phyloP scores from a whole-genome alignment of 345 rosid genomes.

The Euphorbia peplus region DNA sequence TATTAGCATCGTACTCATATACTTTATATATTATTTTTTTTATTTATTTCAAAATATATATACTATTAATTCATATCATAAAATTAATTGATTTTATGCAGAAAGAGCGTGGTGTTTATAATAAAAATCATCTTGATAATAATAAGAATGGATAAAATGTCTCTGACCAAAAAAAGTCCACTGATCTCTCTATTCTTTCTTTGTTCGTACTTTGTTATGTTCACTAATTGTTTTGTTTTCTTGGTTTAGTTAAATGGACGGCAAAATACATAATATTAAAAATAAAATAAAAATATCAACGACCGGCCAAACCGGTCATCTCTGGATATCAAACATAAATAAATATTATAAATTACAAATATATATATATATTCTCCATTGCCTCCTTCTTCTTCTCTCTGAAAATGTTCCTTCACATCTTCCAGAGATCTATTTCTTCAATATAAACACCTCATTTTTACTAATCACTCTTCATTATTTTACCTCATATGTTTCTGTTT shows the following conservation, averaged over 20 bases:
- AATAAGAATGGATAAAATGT: neutral
- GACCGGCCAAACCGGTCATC: slow-evolving; percentile 32
- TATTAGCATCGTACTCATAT: no score
- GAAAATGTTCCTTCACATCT: slow-evolving; percentile 43
- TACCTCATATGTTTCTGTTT: slow-evolving; percentile 6
- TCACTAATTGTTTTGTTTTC: neutral
- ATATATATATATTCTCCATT: slow-evolving; percentile 33
- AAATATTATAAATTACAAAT: slow-evolving; percentile 25
- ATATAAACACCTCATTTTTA: neutral
- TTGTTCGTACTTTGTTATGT: no score
- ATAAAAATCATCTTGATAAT: no score
- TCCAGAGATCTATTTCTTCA: slow-evolving; percentile 20
- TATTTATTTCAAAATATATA: no score
- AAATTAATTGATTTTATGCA: no score
- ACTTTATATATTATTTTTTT: no score
- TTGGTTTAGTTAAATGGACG: neutral
- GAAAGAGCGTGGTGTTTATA: no score
- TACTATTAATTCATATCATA: no score
- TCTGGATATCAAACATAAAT: neutral
- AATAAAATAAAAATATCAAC: neutral
- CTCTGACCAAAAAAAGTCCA: no score
- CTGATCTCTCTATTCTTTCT: no score
- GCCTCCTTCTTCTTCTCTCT: slow-evolving; percentile 18
- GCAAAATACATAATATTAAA: no score
- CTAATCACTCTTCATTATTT: neutral